These are phyloP conservation scores for Suillus cothurnatus DNA, from an alignment of 768 basidiomycete species.

Conservation along the genomic window DNA sequence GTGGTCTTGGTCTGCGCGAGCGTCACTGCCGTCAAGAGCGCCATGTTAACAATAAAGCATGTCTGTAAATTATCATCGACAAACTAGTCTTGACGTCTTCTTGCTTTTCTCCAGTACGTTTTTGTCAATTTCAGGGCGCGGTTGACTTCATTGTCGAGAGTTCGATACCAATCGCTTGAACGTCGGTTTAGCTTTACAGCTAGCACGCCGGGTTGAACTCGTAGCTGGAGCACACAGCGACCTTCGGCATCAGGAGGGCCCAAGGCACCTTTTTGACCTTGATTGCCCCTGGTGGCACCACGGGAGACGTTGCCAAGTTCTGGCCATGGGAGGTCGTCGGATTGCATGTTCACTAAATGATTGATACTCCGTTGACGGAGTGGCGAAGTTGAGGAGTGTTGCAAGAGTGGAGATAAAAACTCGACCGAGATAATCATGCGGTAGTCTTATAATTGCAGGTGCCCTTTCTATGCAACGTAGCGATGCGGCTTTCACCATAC, in stretches of 20 bases:
- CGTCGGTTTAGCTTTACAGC: conserved; percentile 74
- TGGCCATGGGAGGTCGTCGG: conserved; percentile 85
- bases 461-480: conserved; percentile 29
- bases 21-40: conserved; percentile 42
- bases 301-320: conserved; percentile 85
- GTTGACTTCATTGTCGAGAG: conserved; percentile 76
- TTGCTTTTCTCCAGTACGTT: conserved; percentile 84
- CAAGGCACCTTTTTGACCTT: conserved; percentile 82
- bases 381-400: conserved; percentile 24
- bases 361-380: conserved; percentile 3
- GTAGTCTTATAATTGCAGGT: conserved; percentile 38
- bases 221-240: conserved; percentile 75
- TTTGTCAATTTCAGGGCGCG: conserved; percentile 82
- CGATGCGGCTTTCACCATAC: conserved; percentile 37
- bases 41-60: conserved; percentile 13
- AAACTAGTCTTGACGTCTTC: conserved; percentile 73
- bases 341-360: conserved; percentile 35
- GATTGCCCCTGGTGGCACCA: conserved; percentile 82
- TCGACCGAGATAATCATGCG: conserved; percentile 37
- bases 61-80: conserved; percentile 14
- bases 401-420: conserved; percentile 40
- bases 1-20: conserved; percentile 83
- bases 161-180: conserved; percentile 82
- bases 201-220: conserved; percentile 82
- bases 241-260: conserved; percentile 73